Base-by-base conservation (phyloP, 1,139 yeast genomes). In the Hanseniaspora sp. region DNA sequence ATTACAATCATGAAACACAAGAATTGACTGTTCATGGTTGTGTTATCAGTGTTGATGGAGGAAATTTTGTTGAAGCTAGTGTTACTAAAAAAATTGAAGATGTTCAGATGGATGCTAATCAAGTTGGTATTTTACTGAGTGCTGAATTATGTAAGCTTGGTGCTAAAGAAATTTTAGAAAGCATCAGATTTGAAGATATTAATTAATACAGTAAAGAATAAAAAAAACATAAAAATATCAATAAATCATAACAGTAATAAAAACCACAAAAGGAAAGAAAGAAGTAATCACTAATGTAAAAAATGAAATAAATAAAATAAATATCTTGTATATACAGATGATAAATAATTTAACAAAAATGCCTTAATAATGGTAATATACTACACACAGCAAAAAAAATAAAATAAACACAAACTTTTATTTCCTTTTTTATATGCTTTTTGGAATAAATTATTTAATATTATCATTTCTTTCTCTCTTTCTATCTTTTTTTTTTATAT, bases 1-100 rank as follows among this genome's bases (percentile, higher is more conserved):
- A 65, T 6, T 83, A 74, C 61, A 70, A 82, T 61, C 71, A 69
- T 42, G 64, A 61, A 1, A 73, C 78, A 0, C 67, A 73, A 38
- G 60, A 58, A 15, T 71, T 84, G 56, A 60, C 67, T 12, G 72
- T 92, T 60, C 77, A 77, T 58, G 95, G 88, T 6, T 76, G 85
- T 46, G 94, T 92, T 33, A 86, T 90, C 28, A 79, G 85, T 58
- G 92, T 92, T 7, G 95, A 90, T 66, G 98, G 98, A 18, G 68
- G 69, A 3, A 72, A 78, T 58, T 73, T 72, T 47, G 88, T 88
- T 18, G 86, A 84, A 63, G 69, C 66, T 47, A 61, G 60, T 46
- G 58, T 64, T 17, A 59, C 60, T 3, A 53, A 59, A 35, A 45
- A 46, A 5, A 64, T 68, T 43, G 57, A 64, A 8, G 64, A 69